Base-by-base conservation (phyloP, 805 yeast species). In the Citeromyces matritensis region DNA sequence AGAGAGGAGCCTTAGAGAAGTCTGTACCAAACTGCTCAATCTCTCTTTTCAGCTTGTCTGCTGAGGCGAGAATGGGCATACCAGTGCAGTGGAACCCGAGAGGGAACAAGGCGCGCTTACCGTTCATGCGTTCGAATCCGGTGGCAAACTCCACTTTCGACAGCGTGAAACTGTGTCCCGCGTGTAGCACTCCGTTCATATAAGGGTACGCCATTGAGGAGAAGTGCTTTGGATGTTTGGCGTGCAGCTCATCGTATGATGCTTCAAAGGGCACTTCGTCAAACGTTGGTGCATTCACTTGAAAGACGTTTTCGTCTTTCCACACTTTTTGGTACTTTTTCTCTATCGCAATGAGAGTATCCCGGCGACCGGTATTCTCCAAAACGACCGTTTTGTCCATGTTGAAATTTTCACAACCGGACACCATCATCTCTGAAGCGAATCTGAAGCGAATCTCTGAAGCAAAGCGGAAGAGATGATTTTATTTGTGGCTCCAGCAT, bases 81-180 rank as follows among this genome's bases (percentile, higher is more conserved):
- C 98, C 98, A 24, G 98, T 91, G 69, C 98, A 91, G 59, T 91
- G 98, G 78, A 88, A 91, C 31, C 98, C 98, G 35, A 91, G 67
- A 32, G 98, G 97, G 61, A 83, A 91, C 38, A 86, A 62, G 24
- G 95, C 95, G 45, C 80, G 70, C 58, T 79, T 83, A 42, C 96
- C 97, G 48, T 69, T 69, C 88, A 91, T 80, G 59, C 96, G 75
- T 63, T 91, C 95, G 50, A 79, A 91, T 34, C 97, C 97, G 35
- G 81, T 65, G 29, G 86, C 76, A 51, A 78, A 91, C 55, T 91
- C 98, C 32, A 74, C 88, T 60, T 91, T 91, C 33, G 96, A 83
- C 40, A 88, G 64, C 24, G 97, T 91, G 63, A 88, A 91, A 43
- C 85, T 73, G 56, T 91, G 99, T 37, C 99, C 99, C 31, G 95